These are phyloP conservation scores for Fusarium longipes DNA, from an alignment of 2,329 filamentous ascomycete genomes.

Conservation along the genomic window DNA sequence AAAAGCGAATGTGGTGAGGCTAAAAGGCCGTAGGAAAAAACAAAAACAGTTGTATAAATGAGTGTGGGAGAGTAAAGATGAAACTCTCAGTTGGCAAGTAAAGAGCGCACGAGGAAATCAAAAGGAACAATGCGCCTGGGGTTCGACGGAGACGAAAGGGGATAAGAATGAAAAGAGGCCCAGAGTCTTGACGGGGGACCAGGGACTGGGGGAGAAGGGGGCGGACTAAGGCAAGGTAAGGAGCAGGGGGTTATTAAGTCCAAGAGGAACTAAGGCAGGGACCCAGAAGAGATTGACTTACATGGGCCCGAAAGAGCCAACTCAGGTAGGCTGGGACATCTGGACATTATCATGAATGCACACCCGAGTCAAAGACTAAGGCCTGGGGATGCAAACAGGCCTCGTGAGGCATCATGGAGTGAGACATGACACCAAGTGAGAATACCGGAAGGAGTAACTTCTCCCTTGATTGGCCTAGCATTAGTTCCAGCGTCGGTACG, in stretches of 20 bases:
- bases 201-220: conserved; percentile 30
- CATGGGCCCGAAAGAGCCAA: conserved; percentile 21
- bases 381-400: conserved; percentile 31
- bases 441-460: conserved; percentile 26
- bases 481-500: conserved; percentile 22
- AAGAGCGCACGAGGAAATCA: conserved; percentile 48
- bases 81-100: conserved; percentile 65
- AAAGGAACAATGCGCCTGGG: conserved; percentile 43
- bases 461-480: conserved; percentile 21
- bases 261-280: conserved; percentile 12
- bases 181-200: conserved; percentile 39
- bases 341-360: conserved; percentile 14
- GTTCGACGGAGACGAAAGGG: conserved; percentile 45
- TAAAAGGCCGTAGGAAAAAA: conserved; percentile 34
- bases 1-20: conserved; percentile 49
- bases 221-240: conserved; percentile 20
- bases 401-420: conserved; percentile 7
- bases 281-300: conserved; percentile 33
- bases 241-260: conserved; percentile 18
- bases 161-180: conserved; percentile 41
- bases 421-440: conserved; percentile 20
- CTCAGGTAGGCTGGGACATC: background rate
- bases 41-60: conserved; percentile 54
- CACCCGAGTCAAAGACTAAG: conserved; percentile 19
- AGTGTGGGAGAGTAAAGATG: conserved; percentile 63